These are phyloP conservation scores for Penicillium malachiteum DNA, from an alignment of 495 filamentous ascomycete genomes.

Conservation along the genomic window DNA sequence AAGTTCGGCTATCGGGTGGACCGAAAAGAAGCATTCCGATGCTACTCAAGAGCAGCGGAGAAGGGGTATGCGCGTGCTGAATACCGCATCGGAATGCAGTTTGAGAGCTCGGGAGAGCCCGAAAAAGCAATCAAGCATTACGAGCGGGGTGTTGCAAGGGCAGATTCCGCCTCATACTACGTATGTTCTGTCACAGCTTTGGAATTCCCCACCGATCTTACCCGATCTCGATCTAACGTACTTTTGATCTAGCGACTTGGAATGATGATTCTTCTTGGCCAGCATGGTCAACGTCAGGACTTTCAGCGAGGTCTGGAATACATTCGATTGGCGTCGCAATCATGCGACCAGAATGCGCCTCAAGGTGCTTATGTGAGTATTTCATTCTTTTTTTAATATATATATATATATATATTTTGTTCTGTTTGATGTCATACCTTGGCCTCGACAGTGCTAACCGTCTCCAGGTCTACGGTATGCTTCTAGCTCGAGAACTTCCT, in stretches of 20 bases:
- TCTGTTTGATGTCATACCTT: not conserved
- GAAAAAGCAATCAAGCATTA: conserved; percentile 91
- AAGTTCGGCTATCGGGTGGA: conserved; percentile 87
- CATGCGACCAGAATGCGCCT: conserved; percentile 93
- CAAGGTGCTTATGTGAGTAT: conserved; percentile 81
- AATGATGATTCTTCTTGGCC: conserved; percentile 95
- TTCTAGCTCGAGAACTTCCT: conserved; percentile 83
- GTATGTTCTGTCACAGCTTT: conserved; percentile 30
- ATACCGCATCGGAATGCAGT: conserved; percentile 98
- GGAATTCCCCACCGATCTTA: not conserved
- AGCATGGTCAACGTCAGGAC: conserved; percentile 85
- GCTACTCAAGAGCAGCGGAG: conserved; percentile 81
- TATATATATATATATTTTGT: not conserved
- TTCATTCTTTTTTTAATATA: too few relatives aligned
- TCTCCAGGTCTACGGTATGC: conserved; percentile 81
- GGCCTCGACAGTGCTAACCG: not conserved
- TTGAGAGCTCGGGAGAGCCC: conserved; percentile 87
- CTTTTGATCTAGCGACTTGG: conserved; percentile 63
- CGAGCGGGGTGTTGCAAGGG: conserved; percentile 67
- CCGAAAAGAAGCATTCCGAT: conserved; percentile 89
- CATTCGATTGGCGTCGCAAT: conserved; percentile 77
- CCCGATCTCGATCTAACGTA: not conserved
- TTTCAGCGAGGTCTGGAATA: conserved; percentile 74
- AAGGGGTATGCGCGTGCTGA: conserved; percentile 91
- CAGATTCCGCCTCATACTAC: conserved; percentile 92